Conservation (phyloP, 257 asterid species). For the Handroanthus guayacan region DNA sequence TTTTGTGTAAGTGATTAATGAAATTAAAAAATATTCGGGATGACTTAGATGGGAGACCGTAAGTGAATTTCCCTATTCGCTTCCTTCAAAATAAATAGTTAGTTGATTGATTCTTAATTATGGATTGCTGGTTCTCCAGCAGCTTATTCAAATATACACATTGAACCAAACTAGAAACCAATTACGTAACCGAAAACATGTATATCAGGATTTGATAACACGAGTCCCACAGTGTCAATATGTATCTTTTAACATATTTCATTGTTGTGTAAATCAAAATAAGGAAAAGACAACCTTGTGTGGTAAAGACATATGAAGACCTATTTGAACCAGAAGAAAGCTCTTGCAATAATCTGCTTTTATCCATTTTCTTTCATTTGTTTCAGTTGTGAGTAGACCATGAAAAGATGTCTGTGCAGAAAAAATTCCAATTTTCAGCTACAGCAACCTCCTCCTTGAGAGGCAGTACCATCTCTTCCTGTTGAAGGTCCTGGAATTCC, state of each 20-base stretch:
- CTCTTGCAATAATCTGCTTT: background rate
- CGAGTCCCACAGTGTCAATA: background rate
- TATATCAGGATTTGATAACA: background rate
- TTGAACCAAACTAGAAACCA: background rate
- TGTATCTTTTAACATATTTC: background rate
- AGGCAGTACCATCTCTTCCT: slow-evolving; percentile 66
- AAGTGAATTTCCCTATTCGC: too few relatives aligned
- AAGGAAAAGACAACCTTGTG: background rate
- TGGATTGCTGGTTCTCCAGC: too few relatives aligned
- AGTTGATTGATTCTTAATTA: too few relatives aligned
- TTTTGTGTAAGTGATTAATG: too few relatives aligned
- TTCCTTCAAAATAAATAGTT: too few relatives aligned
- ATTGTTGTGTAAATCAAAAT: background rate
- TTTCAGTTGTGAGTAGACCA: background rate
- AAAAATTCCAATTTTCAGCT: slow-evolving; percentile 39
- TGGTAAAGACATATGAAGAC: background rate
- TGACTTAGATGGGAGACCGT: too few relatives aligned
- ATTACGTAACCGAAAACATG: background rate
- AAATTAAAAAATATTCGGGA: too few relatives aligned
- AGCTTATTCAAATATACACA: too few relatives aligned
- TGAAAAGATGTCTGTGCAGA: background rate
- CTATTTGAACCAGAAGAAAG: background rate
- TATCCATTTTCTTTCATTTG: background rate
- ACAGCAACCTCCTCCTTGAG: slow-evolving; percentile 78
- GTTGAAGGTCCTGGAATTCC: slow-evolving; percentile 69